Percentiles rank a stretch among this genome's conserved stretches.
Conservation (phyloP, 352 stramenopile genomes). For the Nothophytophthora sp. region DNA sequence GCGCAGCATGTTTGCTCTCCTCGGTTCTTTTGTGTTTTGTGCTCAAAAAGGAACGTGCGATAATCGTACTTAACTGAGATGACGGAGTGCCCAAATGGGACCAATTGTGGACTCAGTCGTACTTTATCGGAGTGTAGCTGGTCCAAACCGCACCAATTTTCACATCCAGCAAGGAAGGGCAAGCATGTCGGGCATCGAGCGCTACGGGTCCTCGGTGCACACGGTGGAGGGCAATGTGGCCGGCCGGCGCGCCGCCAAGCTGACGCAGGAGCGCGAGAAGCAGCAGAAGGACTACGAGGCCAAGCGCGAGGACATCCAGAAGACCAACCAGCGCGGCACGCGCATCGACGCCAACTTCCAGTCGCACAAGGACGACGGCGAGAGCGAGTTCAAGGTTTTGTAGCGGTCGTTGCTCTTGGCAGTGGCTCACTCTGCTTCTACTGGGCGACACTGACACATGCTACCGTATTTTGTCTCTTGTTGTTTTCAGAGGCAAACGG, state of each 20-base stretch:
- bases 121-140: too few species aligned
- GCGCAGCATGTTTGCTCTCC: too few species aligned
- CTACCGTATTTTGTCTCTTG: not conserved
- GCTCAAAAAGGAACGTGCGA: too few species aligned
- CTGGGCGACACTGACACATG: too few species aligned
- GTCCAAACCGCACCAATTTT: too few species aligned
- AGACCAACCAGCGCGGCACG: slow-evolving; percentile 69
- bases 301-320: slow-evolving; percentile 92
- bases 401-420: not conserved
- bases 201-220: slow-evolving; percentile 88
- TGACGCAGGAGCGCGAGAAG: slow-evolving; percentile 92
- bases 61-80: too few species aligned
- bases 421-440: too few species aligned
- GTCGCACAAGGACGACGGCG: slow-evolving; percentile 74
- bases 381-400: slow-evolving; percentile 85
- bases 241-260: slow-evolving; percentile 85
- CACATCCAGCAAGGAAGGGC: too few species aligned
- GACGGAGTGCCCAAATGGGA: too few species aligned
- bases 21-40: too few species aligned
- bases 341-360: slow-evolving; percentile 94
- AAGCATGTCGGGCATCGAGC: slow-evolving; percentile 73
- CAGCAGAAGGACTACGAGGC: slow-evolving; percentile 95
- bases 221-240: slow-evolving; percentile 97
- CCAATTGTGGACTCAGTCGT: too few species aligned
- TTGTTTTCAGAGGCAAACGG: slow-evolving; percentile 65